Percentiles rank a stretch among this genome's conserved stretches.
These are phyloP conservation scores for Sporisorium iseilematis-ciliati DNA, from an alignment of 1,284 basidiomycete species.

Conservation along the genomic window DNA sequence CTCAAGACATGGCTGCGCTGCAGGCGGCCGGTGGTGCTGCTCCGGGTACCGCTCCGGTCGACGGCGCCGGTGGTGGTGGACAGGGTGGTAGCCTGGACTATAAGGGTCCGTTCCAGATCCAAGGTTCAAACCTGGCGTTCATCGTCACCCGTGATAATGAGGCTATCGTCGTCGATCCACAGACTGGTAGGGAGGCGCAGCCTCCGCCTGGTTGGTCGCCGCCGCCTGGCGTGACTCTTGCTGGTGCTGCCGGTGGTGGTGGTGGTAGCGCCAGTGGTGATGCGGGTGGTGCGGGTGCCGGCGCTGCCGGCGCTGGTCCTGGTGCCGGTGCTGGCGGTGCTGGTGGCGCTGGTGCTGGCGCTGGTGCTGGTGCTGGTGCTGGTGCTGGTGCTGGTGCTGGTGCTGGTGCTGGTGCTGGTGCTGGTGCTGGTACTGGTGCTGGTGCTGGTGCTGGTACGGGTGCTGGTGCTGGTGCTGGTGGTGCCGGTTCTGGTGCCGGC, in stretches of 20 bases:
- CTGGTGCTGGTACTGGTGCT: background rate
- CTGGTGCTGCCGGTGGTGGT: no score
- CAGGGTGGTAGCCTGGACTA: background rate
- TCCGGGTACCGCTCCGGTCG: conserved; percentile 17
- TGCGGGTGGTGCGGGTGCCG: background rate
- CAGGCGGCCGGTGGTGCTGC: conserved; percentile 26
- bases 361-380: background rate
- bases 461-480: background rate
- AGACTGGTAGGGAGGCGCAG: background rate
- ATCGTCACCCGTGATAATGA: background rate
- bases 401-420: background rate
- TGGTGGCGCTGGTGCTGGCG: background rate
- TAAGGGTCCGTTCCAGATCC: conserved; percentile 2
- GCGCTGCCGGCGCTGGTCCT: background rate
- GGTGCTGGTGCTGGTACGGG: background rate
- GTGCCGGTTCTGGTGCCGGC: background rate
- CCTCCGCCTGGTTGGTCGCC: conserved; percentile 7
- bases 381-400: background rate
- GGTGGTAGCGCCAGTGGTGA: background rate
- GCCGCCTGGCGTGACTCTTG: no score
- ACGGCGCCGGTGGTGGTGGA: conserved; percentile 6
- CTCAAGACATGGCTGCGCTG: conserved; percentile 23
- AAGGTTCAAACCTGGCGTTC: background rate
- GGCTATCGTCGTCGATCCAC: background rate
- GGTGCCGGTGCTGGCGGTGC: background rate